Evolutionary conservation across 2,329 filamentous ascomycete species (phyloP).

Genomic region (Clonostachys rhizophaga): DNA sequence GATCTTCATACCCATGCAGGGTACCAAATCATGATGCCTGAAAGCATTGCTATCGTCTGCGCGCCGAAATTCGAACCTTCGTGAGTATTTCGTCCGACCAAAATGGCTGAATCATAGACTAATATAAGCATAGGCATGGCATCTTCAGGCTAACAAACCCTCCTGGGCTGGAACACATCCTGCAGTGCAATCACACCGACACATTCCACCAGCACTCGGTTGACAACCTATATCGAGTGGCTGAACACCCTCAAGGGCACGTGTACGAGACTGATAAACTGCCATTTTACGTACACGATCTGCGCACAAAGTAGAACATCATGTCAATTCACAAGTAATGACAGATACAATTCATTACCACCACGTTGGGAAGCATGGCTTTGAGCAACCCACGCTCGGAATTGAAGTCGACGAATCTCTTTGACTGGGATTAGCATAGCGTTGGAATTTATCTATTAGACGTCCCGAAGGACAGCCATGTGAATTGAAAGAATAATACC

Average conservation of each 20-base stretch:
- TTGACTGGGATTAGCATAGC: too few species aligned
- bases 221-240: constrained; percentile 73
- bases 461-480: too few species aligned
- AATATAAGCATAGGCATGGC: constrained; percentile 60
- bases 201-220: constrained; percentile 75
- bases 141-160: constrained; percentile 93
- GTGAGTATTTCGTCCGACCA: constrained; percentile 40
- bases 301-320: constrained; percentile 24
- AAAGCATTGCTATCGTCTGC: constrained; percentile 96
- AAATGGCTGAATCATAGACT: background rate
- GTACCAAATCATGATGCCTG: constrained; percentile 94
- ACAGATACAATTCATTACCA: too few species aligned
- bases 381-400: too few species aligned
- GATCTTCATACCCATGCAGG: constrained; percentile 92
- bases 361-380: too few species aligned
- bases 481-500: too few species aligned
- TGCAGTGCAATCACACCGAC: constrained; percentile 71
- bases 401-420: too few species aligned
- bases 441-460: too few species aligned
- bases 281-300: constrained; percentile 53
- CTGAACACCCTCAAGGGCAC: constrained; percentile 60
- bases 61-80: constrained; percentile 75
- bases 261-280: constrained; percentile 64
- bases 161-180: constrained; percentile 79
- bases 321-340: too few species aligned